Percentiles rank a stretch among this genome's conserved stretches.
These are phyloP conservation scores for Suillus hirtellus DNA, from an alignment of 768 basidiomycete species.

Conservation along the genomic window DNA sequence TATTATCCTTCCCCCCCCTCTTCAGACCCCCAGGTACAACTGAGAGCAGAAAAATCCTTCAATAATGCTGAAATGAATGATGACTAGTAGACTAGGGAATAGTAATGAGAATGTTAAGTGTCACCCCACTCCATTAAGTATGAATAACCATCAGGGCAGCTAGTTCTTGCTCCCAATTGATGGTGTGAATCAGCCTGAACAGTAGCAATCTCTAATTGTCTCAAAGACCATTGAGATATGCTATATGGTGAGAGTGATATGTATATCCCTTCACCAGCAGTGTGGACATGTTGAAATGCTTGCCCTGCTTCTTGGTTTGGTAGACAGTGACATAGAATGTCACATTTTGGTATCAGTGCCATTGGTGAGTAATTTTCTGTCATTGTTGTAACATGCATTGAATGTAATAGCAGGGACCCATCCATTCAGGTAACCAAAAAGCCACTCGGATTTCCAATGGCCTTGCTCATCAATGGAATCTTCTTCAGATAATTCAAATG, in stretches of 20 bases:
- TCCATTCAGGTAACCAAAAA: constrained; percentile 24
- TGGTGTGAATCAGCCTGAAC: constrained; percentile 26
- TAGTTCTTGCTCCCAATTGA: constrained; percentile 39
- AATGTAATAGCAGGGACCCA: constrained; percentile 30
- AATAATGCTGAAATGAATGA: neutral
- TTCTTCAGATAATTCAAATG: constrained; percentile 23
- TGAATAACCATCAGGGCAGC: constrained; percentile 38
- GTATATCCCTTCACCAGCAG: constrained; percentile 34
- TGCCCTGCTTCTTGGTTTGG: constrained; percentile 40
- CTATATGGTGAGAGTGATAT: constrained; percentile 21
- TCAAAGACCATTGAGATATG: constrained; percentile 1
- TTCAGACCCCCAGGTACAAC: too few species aligned
- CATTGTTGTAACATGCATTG: constrained; percentile 35
- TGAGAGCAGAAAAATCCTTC: too few species aligned
- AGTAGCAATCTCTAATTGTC: constrained; percentile 33
- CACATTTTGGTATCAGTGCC: constrained; percentile 34
- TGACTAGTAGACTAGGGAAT: constrained; percentile 37
- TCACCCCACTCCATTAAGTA: constrained; percentile 48
- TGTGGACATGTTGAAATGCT: constrained; percentile 37
- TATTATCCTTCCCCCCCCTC: too few species aligned
- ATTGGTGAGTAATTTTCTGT: constrained; percentile 40
- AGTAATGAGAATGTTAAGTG: constrained; percentile 37
- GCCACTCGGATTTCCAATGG: constrained; percentile 29
- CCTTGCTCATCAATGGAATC: constrained; percentile 28
- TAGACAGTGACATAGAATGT: constrained; percentile 42